Conservation (phyloP, 805 yeast genomes). For the Yarrowia sp. region DNA sequence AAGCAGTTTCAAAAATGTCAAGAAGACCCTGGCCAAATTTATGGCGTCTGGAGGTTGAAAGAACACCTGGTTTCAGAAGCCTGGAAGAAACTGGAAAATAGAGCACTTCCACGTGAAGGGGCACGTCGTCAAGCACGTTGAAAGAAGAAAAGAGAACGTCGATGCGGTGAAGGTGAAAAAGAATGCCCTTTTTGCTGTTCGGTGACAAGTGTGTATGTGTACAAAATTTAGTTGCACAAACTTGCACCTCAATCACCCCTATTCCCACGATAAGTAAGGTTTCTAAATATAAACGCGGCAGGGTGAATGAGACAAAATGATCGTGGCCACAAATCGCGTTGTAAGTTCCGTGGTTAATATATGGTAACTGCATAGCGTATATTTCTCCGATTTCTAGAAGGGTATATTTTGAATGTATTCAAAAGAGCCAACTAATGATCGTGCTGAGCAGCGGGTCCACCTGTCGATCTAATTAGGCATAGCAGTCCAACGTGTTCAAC, state of each 20-base stretch:
- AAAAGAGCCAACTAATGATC: not conserved
- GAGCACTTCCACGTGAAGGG: slow-evolving; percentile 4
- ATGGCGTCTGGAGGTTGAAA: not conserved
- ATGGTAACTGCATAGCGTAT: not conserved
- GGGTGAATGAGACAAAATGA: slow-evolving; percentile 21
- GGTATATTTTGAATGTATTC: not conserved
- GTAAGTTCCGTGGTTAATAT: not conserved
- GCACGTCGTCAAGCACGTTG: not conserved
- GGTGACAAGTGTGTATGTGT: not conserved
- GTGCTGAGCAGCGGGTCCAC: not conserved
- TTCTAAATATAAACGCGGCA: slow-evolving; percentile 24
- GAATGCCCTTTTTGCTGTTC: not conserved
- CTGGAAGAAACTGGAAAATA: slow-evolving; percentile 16
- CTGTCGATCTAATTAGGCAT: not conserved
- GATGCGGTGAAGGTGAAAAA: slow-evolving; percentile 3
- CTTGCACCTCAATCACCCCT: slow-evolving; percentile 16
- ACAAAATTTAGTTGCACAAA: slow-evolving; percentile 15
- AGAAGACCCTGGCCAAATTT: not conserved
- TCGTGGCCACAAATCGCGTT: not conserved
- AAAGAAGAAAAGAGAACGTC: slow-evolving; percentile 3
- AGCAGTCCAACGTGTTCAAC: slow-evolving; percentile 17
- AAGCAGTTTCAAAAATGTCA: not conserved
- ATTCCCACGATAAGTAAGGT: slow-evolving; percentile 17
- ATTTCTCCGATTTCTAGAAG: not conserved
- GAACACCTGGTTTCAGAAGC: slow-evolving; percentile 4